Evolutionary conservation across 768 basidiomycete genomes (phyloP), one percentile per base, ranked within the genome.

Genomic region (Suillus sp.): DNA sequence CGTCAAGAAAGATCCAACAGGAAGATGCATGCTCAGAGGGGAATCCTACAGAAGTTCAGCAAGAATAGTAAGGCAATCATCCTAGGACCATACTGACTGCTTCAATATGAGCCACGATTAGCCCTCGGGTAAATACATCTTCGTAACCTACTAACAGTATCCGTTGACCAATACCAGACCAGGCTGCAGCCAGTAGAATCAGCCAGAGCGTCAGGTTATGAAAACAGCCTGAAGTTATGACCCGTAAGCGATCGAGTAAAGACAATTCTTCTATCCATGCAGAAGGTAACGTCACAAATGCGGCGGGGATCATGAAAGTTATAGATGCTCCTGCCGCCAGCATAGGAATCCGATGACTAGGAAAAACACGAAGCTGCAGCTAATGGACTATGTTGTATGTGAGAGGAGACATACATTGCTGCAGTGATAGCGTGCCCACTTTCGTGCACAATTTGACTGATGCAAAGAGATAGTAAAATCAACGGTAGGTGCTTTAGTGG

Each of bases 381-480:
- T 22, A 48, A 43, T 32, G 27, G 45, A 14, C 4, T 35, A 47
- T 32, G 43, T 20, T 6, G 11, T 27, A 25, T 30, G 38, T 16
- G 48, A 51, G 13, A 59, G 18, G 25, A 48, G 25, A 75, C 90
- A 70, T 74, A 93, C 91, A 89, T 70, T 22, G 92, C 89, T 14
- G 89, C 93, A 10, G 87, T 78, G 50, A 94, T 69, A 14, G 88
- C 90, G 73, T 96, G 93, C 7, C 93, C 93, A 0, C 84, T 73
- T 76, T 96, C 93, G 67, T 95, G 93, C 22, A 91, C 71, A n/a
- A 88, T 67, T 73, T 94, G 93, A 60, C 83, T 82, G 10, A 84
- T 27, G 53, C 88, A 79, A 18, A 95, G 79, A 0, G 88, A 82
- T 7, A 84, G 37, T 8, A 94, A 67, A 55, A 95, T 84, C 18